Evolutionary conservation across 176 grass and related monocot species (phyloP), one percentile per base, ranked within the genome.

Genomic region (Puya raimondii): DNA sequence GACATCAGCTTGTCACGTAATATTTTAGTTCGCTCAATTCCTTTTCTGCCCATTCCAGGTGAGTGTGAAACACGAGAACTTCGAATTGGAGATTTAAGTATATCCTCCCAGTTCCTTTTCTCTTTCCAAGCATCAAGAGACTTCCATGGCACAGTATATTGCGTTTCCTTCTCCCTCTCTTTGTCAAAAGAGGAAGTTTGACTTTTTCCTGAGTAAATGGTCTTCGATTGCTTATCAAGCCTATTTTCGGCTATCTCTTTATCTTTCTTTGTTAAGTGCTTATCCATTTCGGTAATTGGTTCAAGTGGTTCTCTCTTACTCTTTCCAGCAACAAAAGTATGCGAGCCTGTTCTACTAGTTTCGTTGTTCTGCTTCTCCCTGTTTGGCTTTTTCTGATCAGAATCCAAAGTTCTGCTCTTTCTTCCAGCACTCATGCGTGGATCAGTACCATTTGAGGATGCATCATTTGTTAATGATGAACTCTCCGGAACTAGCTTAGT

Each of bases 101-200:
- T 90, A 79, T 99, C 89, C 71, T 99, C 87, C 94, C 89, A 99
- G 72, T 99, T 99, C 84, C 94, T 83, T 77, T 88, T 99, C 79
- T 93, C 94, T 57, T 99, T 99, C 94, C 94, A 99, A 75, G 94
- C 94, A 85, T 99, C 82, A 89, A 99, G 88, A 2, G 84, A 85
- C 65, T 86, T 99, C 94, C 94, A 92, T 22, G 80, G 74, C 63
- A 70, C 53, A 58, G 80, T 64, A 71, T 81, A 85, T 72, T 82
- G 84, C 73, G 85, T 96, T 52, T 88, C 76, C 20, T 77, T 77
- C 15, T 77, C 53, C 51, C 50, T 77, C 63, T 74, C 82, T 61
- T 96, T 91, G 58, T 88, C 85, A 72, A 80, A 58, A 78, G 74
- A 73, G 59, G 63, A 4, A 2, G 2, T 72, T 23, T 74, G 73